Evolutionary conservation across 1,284 basidiomycete species (phyloP).

Genomic region (Xanthoconium separans): DNA sequence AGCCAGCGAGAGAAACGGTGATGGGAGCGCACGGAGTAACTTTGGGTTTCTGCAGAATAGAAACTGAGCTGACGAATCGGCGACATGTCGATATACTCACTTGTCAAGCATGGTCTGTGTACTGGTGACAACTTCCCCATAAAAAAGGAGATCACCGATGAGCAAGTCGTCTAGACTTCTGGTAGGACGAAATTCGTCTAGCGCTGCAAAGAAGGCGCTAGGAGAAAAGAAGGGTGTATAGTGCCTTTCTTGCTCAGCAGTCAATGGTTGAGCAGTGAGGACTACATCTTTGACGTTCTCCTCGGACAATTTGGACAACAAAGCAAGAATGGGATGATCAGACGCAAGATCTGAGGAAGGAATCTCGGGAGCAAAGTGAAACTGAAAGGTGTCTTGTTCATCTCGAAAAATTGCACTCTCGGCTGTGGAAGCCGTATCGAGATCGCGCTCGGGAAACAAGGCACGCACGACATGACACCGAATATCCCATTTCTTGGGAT

Average conservation of each 20-base stretch:
- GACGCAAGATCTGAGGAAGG: constrained; percentile 20
- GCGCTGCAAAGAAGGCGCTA: constrained; percentile 44
- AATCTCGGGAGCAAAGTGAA: constrained; percentile 43
- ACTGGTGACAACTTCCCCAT: constrained; percentile 89
- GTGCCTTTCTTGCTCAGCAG: constrained; percentile 31
- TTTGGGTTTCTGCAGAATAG: constrained; percentile 64
- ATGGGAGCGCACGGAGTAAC: constrained; percentile 68
- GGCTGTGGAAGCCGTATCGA: constrained; percentile 35
- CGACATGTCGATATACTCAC: constrained; percentile 45
- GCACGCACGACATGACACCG: constrained; percentile 14
- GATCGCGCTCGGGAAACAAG: constrained; percentile 24
- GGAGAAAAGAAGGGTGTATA: constrained; percentile 61
- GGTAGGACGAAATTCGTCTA: constrained; percentile 30
- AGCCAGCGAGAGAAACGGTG: constrained; percentile 80
- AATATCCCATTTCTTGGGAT: constrained; percentile 23
- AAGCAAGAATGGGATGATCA: constrained; percentile 25
- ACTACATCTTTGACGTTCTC: constrained; percentile 50
- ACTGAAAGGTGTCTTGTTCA: constrained; percentile 63
- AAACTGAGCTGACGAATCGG: constrained; percentile 1
- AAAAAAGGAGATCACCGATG: constrained; percentile 78
- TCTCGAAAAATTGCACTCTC: constrained; percentile 39
- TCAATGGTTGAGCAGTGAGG: constrained; percentile 43
- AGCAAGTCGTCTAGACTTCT: constrained; percentile 41
- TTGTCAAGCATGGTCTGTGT: constrained; percentile 96
- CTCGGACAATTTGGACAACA: constrained; percentile 22